Evolutionary conservation across 2,329 filamentous ascomycete species (phyloP).

Genomic region (Lasiodiplodia hormozganensis): DNA sequence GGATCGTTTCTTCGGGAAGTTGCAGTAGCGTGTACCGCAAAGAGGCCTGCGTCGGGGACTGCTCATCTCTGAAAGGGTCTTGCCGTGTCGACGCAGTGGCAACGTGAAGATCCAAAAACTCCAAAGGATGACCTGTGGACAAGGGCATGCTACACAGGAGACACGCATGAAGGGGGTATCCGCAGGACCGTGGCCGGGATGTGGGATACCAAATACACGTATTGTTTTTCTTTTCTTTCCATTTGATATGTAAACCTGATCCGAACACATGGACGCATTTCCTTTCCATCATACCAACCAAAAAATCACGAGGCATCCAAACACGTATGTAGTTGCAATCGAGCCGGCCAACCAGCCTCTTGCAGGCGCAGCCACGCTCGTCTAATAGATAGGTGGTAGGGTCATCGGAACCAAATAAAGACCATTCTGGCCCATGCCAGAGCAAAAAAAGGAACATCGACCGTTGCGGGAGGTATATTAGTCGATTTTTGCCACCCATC

Average conservation of each 20-base stretch:
- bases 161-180: neutral
- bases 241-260: slow-evolving; percentile 26
- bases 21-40: slow-evolving; percentile 1
- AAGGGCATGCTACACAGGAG: neutral
- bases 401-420: slow-evolving; percentile 9
- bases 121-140: neutral
- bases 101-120: neutral
- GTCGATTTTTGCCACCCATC: slow-evolving; percentile 16
- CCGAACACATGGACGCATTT: slow-evolving; percentile 26
- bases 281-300: slow-evolving; percentile 7
- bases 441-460: slow-evolving; percentile 4
- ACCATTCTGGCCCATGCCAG: slow-evolving; percentile 14
- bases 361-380: slow-evolving; percentile 15
- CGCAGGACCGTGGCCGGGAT: slow-evolving; percentile 1
- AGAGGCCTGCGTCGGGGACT: neutral
- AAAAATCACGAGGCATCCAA: slow-evolving; percentile 20
- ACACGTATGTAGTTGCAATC: slow-evolving; percentile 18
- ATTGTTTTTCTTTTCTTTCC: slow-evolving; percentile 24
- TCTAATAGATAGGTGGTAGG: slow-evolving; percentile 18
- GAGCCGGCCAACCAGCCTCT: slow-evolving; percentile 4
- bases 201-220: slow-evolving; percentile 24
- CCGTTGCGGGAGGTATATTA: slow-evolving; percentile 13
- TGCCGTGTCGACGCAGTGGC: neutral
- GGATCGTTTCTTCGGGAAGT: neutral
- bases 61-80: neutral